Evolutionary conservation across 768 basidiomycete species (phyloP).

Genomic region (Suillus clintonianus): DNA sequence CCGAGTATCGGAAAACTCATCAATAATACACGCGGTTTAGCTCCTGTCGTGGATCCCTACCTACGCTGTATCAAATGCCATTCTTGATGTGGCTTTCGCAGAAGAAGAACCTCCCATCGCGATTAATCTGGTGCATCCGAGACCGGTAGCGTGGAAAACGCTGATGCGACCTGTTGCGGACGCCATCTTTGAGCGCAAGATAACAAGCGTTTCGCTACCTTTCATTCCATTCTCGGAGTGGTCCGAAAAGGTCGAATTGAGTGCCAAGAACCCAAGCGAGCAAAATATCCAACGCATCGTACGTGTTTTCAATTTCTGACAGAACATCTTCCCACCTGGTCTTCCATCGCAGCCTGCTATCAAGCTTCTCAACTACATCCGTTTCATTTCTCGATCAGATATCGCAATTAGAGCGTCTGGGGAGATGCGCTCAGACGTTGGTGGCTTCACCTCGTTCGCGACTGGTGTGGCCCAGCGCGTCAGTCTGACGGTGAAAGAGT

Average conservation of each 20-base stretch:
- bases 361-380: slow-evolving; percentile 30
- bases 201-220: slow-evolving; percentile 16
- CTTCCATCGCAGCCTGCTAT: slow-evolving; percentile 28
- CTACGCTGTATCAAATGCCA: slow-evolving; percentile 14
- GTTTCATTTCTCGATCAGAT: slow-evolving; percentile 19
- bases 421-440: not conserved
- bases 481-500: slow-evolving; percentile 31
- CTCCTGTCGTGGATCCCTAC: slow-evolving; percentile 22
- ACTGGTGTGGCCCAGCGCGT: slow-evolving; percentile 26
- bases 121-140: slow-evolving; percentile 28
- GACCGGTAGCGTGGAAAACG: slow-evolving; percentile 21
- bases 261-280: slow-evolving; percentile 5
- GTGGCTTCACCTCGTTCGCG: slow-evolving; percentile 15
- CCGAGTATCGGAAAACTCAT: not conserved
- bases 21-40: slow-evolving; percentile 1
- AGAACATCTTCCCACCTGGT: slow-evolving; percentile 30
- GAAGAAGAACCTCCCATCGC: slow-evolving; percentile 11
- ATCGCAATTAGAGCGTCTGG: not conserved
- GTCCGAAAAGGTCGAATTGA: slow-evolving; percentile 21
- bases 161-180: slow-evolving; percentile 15
- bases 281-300: slow-evolving; percentile 27
- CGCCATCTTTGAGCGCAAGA: slow-evolving; percentile 4
- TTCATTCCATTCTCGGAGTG: slow-evolving; percentile 31
- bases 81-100: slow-evolving; percentile 16
- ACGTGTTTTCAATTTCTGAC: slow-evolving; percentile 11